These are phyloP conservation scores for Ophiostoma sp. DNA, from an alignment of 2,329 filamentous ascomycete genomes.

Conservation along the genomic window DNA sequence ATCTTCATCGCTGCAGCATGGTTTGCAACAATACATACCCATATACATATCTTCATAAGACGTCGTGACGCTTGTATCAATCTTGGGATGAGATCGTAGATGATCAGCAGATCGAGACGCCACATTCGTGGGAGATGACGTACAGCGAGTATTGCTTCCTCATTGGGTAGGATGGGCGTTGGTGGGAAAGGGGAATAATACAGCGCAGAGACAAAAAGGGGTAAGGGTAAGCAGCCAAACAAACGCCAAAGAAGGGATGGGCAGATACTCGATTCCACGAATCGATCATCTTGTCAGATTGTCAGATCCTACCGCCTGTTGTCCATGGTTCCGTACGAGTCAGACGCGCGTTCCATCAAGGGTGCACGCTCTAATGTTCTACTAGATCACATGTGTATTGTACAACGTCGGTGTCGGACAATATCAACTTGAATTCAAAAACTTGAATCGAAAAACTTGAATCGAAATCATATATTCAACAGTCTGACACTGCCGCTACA, in stretches of 20 bases:
- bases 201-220: neutral
- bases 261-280: too few relatives aligned
- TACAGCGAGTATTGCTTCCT: neutral
- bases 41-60: neutral
- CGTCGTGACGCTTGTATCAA: conserved; percentile 21
- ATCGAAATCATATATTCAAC: too few relatives aligned
- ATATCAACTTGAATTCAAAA: too few relatives aligned
- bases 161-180: neutral
- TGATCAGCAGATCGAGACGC: neutral
- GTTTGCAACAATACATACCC: conserved; percentile 20
- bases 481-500: too few relatives aligned
- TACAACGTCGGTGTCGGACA: too few relatives aligned
- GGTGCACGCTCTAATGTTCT: too few relatives aligned
- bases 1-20: neutral
- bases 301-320: too few relatives aligned
- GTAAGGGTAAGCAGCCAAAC: neutral
- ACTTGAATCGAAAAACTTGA: too few relatives aligned
- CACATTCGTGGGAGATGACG: neutral
- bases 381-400: too few relatives aligned
- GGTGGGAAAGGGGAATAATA: neutral
- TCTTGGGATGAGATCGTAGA: neutral
- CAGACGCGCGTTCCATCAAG: too few relatives aligned
- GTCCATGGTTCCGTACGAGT: too few relatives aligned
- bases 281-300: too few relatives aligned
- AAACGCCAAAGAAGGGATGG: neutral